phyloP scores from a whole-genome alignment of 169 alveolate genomes.

The Cardiosporidium cionae region DNA sequence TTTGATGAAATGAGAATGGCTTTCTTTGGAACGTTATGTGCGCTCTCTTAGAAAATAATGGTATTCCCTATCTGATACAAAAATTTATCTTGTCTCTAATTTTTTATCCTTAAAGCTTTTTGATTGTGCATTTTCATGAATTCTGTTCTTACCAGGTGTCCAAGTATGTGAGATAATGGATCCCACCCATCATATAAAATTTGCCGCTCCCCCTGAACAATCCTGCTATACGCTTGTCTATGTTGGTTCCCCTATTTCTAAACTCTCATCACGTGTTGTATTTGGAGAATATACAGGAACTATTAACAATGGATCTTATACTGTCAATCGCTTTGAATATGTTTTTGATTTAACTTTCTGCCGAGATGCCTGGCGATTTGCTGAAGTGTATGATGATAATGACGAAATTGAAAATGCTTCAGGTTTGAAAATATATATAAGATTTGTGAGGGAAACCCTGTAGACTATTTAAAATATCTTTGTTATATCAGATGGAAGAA shows the following conservation, averaged over 20 bases:
- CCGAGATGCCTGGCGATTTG: conserved; percentile 62
- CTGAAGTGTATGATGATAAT: conserved; percentile 51
- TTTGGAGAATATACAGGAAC: conserved; percentile 77
- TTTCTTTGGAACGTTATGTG: too few relatives aligned
- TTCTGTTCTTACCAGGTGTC: conserved; percentile 55
- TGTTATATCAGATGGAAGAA: too few relatives aligned
- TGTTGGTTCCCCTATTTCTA: conserved; percentile 51
- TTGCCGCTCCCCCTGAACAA: conserved; percentile 71
- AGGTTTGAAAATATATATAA: neutral
- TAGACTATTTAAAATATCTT: too few relatives aligned
- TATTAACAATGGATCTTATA: conserved; percentile 54
- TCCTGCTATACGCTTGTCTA: conserved; percentile 71
- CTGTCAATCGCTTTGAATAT: conserved; percentile 51
- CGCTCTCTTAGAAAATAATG: too few relatives aligned
- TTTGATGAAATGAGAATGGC: too few relatives aligned
- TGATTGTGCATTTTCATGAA: too few relatives aligned
- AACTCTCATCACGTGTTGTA: conserved; percentile 48
- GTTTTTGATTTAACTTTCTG: conserved; percentile 67
- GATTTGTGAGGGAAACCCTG: too few relatives aligned
- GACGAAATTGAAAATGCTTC: conserved; percentile 30
- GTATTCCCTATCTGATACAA: too few relatives aligned
- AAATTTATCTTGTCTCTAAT: too few relatives aligned
- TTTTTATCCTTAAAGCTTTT: too few relatives aligned
- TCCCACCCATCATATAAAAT: conserved; percentile 69
- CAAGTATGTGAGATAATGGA: conserved; percentile 62